Conservation (phyloP, 2,329 filamentous ascomycete species). For the Aureobasidium sp. region DNA sequence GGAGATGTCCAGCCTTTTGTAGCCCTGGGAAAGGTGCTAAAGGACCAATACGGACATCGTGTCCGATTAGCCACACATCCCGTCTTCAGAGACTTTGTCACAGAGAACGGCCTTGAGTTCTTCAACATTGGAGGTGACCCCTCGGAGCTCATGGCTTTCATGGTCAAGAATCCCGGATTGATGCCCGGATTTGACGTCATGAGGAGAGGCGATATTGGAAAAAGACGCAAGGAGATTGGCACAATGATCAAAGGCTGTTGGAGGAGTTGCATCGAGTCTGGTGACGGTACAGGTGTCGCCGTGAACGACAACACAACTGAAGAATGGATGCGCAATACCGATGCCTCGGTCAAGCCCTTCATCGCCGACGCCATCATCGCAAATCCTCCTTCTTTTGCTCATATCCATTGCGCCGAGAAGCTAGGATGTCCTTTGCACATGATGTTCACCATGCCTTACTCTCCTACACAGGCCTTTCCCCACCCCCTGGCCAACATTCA, state of each 20-base stretch:
- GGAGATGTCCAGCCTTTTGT: slow-evolving; percentile 72
- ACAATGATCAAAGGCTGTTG: slow-evolving; percentile 23
- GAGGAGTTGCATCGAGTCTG: slow-evolving; percentile 20
- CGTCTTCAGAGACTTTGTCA: slow-evolving; percentile 59
- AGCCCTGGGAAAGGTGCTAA: slow-evolving; percentile 56
- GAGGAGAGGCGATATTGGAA: slow-evolving; percentile 19
- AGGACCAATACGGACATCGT: slow-evolving; percentile 58
- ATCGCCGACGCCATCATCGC: slow-evolving; percentile 77
- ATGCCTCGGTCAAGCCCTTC: slow-evolving; percentile 48
- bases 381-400: slow-evolving; percentile 69
- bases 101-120: slow-evolving; percentile 64
- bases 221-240: slow-evolving; percentile 16
- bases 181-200: slow-evolving; percentile 20
- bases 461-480: slow-evolving; percentile 74
- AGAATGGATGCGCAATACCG: slow-evolving; percentile 20
- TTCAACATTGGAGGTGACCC: slow-evolving; percentile 71
- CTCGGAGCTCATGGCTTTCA: slow-evolving; percentile 54
- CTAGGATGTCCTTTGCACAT: slow-evolving; percentile 57
- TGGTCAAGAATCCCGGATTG: slow-evolving; percentile 26
- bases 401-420: slow-evolving; percentile 67
- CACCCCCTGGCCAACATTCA: slow-evolving; percentile 81
- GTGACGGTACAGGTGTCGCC: slow-evolving; percentile 18
- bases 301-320: slow-evolving; percentile 22
- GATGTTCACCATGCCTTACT: slow-evolving; percentile 73
- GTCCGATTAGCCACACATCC: slow-evolving; percentile 66